These are phyloP conservation scores for Colletotrichum chlorophyti DNA, from an alignment of 2,329 filamentous ascomycete species.

Conservation along the genomic window DNA sequence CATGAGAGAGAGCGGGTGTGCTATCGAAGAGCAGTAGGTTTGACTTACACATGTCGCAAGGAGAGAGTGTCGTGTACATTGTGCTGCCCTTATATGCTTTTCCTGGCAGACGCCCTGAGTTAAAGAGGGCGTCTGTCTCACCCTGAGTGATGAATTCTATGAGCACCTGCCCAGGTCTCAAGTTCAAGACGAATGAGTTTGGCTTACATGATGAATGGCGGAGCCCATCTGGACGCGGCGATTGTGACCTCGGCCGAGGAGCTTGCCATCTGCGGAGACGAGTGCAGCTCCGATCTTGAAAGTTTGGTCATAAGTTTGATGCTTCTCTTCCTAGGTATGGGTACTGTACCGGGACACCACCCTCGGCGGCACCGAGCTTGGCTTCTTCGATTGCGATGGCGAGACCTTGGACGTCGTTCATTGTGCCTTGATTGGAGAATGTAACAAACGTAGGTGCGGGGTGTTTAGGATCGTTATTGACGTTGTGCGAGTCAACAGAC, in stretches of 20 bases:
- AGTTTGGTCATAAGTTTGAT: no score
- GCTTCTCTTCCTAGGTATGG: no score
- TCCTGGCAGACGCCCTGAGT: conserved; percentile 74
- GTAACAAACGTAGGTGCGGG: not conserved
- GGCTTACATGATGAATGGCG: conserved; percentile 71
- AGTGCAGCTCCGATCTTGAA: conserved; percentile 58
- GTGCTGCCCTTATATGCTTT: conserved; percentile 70
- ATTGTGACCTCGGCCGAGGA: conserved; percentile 77
- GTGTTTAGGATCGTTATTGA: not conserved
- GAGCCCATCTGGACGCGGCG: conserved; percentile 77
- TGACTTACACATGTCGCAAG: conserved; percentile 75
- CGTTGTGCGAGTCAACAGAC: not conserved
- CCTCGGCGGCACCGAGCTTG: conserved; percentile 19
- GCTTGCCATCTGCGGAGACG: conserved; percentile 71
- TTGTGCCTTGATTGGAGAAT: not conserved
- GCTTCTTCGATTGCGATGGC: conserved; percentile 28
- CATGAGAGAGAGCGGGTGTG: not conserved
- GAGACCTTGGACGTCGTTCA: conserved; percentile 26
- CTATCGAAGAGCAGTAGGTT: no score
- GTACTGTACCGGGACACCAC: conserved; percentile 25
- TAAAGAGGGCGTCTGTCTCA: conserved; percentile 78
- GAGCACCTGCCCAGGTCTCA: no score
- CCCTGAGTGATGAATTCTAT: no score
- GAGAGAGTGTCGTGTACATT: conserved; percentile 85
- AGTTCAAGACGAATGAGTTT: no score